These are phyloP conservation scores for Neurospora sp. DNA, from an alignment of 2,329 filamentous ascomycete species.

Conservation along the genomic window DNA sequence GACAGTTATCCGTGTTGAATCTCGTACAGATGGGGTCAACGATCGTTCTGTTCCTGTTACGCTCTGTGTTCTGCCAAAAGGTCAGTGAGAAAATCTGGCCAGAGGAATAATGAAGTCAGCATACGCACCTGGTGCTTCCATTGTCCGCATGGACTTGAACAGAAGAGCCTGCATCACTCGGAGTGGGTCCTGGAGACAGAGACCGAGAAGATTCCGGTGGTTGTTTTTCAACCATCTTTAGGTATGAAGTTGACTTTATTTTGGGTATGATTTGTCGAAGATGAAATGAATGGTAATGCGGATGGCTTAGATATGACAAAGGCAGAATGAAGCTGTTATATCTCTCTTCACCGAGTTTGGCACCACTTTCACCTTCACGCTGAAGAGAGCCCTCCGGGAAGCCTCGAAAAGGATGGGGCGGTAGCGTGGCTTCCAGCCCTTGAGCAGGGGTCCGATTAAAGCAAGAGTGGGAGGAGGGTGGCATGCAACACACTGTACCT, in stretches of 20 bases:
- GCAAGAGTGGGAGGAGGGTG: conserved; percentile 14
- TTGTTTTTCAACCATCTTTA: background rate
- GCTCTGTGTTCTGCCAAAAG: background rate
- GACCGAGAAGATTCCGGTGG: background rate
- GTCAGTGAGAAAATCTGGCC: background rate
- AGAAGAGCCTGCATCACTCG: conserved; percentile 15
- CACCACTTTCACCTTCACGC: conserved; percentile 2
- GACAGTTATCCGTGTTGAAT: background rate
- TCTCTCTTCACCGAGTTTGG: conserved; percentile 1
- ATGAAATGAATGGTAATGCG: background rate
- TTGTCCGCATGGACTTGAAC: conserved; percentile 14
- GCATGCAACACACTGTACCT: conserved; percentile 6
- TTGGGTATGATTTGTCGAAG: background rate
- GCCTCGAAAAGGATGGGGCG: conserved; percentile 14
- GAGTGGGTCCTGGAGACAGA: conserved; percentile 4
- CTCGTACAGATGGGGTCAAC: background rate
- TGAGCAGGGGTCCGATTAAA: conserved; percentile 8
- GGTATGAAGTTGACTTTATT: background rate
- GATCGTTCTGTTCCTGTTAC: background rate
- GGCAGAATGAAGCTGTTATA: conserved; percentile 1
- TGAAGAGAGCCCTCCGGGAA: conserved; percentile 11
- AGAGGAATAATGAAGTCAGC: background rate
- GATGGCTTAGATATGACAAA: background rate
- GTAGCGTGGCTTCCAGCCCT: conserved; percentile 2
- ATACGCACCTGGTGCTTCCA: conserved; percentile 15